These are phyloP conservation scores for Pisolithus thermaeus DNA, from an alignment of 1,284 basidiomycete genomes.

Conservation along the genomic window DNA sequence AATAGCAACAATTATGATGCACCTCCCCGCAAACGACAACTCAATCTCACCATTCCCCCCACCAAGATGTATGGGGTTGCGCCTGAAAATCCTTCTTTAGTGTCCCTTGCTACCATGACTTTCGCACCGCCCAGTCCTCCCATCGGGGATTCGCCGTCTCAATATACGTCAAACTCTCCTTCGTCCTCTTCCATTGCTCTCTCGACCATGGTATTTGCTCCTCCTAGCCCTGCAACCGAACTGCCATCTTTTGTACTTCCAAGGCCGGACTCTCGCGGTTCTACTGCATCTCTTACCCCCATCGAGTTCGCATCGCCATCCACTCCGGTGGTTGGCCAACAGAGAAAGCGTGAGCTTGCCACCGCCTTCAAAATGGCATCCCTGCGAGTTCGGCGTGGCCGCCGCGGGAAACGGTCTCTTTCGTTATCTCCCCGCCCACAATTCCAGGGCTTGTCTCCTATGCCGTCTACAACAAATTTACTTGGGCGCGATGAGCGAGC, in stretches of 20 bases:
- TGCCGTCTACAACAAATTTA: constrained; percentile 60
- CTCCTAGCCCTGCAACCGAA: constrained; percentile 23
- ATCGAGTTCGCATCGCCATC: constrained; percentile 25
- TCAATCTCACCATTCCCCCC: constrained; percentile 16
- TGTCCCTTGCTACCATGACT: constrained; percentile 24
- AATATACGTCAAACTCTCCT: constrained; percentile 6
- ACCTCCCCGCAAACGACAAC: constrained; percentile 7
- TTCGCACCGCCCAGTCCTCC: constrained; percentile 28
- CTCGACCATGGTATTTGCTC: constrained; percentile 24
- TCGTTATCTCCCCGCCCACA: constrained; percentile 10
- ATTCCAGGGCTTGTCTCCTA: not conserved
- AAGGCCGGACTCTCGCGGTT: constrained; percentile 19
- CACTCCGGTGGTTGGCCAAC: constrained; percentile 16
- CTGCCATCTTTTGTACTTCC: constrained; percentile 1
- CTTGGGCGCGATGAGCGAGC: constrained; percentile 64
- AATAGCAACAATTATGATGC: not conserved
- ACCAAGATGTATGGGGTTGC: constrained; percentile 14
- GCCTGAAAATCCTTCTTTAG: constrained; percentile 12
- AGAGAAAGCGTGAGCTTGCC: constrained; percentile 36
- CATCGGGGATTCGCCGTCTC: constrained; percentile 5
- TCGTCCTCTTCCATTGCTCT: constrained; percentile 16
- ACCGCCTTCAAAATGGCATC: constrained; percentile 31
- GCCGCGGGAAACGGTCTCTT: constrained; percentile 20
- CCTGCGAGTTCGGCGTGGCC: constrained; percentile 13
- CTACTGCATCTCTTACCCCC: constrained; percentile 19